phyloP scores from a whole-genome alignment of 495 filamentous ascomycete species.

The Hypoxylon rickii region DNA sequence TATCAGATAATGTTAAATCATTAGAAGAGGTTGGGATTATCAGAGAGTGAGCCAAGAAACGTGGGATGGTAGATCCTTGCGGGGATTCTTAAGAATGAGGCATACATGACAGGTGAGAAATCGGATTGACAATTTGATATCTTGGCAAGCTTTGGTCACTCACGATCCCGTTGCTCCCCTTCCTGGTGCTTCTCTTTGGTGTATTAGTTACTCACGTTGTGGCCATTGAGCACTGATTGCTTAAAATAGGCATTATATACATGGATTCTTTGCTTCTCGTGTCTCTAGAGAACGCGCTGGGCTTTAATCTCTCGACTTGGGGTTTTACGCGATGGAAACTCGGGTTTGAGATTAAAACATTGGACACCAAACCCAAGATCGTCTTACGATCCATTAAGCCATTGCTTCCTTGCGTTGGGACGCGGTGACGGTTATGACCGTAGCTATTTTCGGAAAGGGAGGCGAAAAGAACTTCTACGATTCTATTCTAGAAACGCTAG shows the following conservation, averaged over 20 bases:
- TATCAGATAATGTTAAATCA: too few species aligned
- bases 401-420: constrained; percentile 10
- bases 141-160: not conserved
- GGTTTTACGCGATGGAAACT: too few species aligned
- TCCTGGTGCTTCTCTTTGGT: too few species aligned
- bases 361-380: constrained; percentile 11
- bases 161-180: too few species aligned
- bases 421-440: constrained; percentile 13
- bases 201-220: too few species aligned
- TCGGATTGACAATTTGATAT: not conserved
- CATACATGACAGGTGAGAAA: not conserved
- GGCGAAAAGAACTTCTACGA: constrained; percentile 7
- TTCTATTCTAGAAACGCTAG: constrained; percentile 33
- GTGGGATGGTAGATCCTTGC: constrained; percentile 18
- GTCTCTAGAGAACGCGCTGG: too few species aligned
- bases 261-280: too few species aligned
- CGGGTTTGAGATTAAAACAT: too few species aligned
- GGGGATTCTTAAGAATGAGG: constrained; percentile 3
- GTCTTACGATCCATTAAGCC: constrained; percentile 17
- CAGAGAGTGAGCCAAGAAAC: constrained; percentile 10
- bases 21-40: constrained; percentile 12
- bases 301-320: too few species aligned
- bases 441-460: constrained; percentile 22
- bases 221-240: too few species aligned
- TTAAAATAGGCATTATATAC: too few species aligned